Base-by-base conservation (phyloP, 768 basidiomycete species). In the Mycena vitilis region DNA sequence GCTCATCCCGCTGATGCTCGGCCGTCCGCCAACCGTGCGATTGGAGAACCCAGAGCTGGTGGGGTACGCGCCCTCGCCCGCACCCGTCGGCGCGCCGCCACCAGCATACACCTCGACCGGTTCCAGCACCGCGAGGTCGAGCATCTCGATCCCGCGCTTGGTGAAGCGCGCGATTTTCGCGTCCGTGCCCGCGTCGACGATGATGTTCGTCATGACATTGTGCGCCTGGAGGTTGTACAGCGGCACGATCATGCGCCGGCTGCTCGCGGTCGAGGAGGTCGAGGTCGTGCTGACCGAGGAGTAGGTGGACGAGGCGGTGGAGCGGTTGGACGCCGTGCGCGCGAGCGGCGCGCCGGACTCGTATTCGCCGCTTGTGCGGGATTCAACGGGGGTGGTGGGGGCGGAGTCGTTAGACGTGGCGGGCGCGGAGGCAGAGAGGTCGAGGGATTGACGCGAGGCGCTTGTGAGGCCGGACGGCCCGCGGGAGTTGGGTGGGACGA, bases 171-270 rank as follows among this genome's bases (percentile, higher is more conserved):
- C 93, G 44, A 95, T 89, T 79, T 92, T 93, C 23, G 92, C 91
- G 65, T 95, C 94, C 0, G 94, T 95, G 47, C 95, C 95, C 0
- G 95, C 95, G 75, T 96, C 95, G 36, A 94, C 87, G 63, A 96
- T 90, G 42, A 89, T 88, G 73, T 95, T 96, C 15, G 93, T 90
- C 85, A 95, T 85, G 57, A 96, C 92, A 69, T 94, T 92, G 77
- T 96, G 95, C 0, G 94, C 94, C 66, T 92, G 91, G 23, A 96
- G 85, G 74, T 95, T 95, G 79, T 95, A 95, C 4, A 96, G 81
- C 0, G 95, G 94, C 63, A 95, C 89, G 75, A 95, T 95, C 77
- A 87, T 89, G 66, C 93, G 86, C n/a, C 92, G 84, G 36, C 83
- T 82, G 13, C 82, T 81, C 12, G 82, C 70, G n/a, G 81, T 76